Base-by-base conservation (phyloP, 2,329 filamentous ascomycete genomes). In the Fusarium phyllophilum region DNA sequence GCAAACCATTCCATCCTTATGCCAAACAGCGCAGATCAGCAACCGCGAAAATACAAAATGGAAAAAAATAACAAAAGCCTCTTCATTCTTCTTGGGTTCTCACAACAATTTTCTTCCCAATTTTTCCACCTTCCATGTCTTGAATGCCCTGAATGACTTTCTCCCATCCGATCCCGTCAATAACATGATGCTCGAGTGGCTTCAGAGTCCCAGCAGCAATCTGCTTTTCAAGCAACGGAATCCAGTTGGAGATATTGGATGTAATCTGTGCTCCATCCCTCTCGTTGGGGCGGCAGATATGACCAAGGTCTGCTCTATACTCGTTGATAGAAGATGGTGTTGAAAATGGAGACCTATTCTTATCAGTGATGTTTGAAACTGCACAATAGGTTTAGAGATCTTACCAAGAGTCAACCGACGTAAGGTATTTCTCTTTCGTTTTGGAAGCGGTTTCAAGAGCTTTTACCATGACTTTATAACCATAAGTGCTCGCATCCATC, bases 321-420 rank as follows among this genome's bases (percentile, higher is more conserved):
- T 74, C 66, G 1, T 65, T 73, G 41, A 81, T 74, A 1, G 67
- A 60, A 6, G 73, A 29, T 3, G 78, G 75, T 3, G 72, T 75
- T 13, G 72, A 74, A 39, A 77, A 74, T 13, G 75, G 64, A 12
- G 78, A 77, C 74, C 78, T 80, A 17, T 31, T 31, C 31, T 31
- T 31, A 10, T 46, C 6, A n/a, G 20, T n/a, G 8, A 5, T 5
- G 10, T 6, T 17, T 15, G 5, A 20, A 20, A 1, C 24, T 29
- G 29, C 18, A 11, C 18, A 15, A 46, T 8, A 22, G 13, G 6
- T 29, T 22, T 1, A 26, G 11, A 20, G n/a, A 22, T 13, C 72
- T 70, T 67, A 83, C 83, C 80, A 82, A 56, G 80, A 80, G 68
- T 83, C 81, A 4, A 79, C 80, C 0, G 79, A 81, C 1, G 77